These are phyloP conservation scores for Cryptococcus sp. DNA, from an alignment of 1,284 basidiomycete genomes.

Conservation along the genomic window DNA sequence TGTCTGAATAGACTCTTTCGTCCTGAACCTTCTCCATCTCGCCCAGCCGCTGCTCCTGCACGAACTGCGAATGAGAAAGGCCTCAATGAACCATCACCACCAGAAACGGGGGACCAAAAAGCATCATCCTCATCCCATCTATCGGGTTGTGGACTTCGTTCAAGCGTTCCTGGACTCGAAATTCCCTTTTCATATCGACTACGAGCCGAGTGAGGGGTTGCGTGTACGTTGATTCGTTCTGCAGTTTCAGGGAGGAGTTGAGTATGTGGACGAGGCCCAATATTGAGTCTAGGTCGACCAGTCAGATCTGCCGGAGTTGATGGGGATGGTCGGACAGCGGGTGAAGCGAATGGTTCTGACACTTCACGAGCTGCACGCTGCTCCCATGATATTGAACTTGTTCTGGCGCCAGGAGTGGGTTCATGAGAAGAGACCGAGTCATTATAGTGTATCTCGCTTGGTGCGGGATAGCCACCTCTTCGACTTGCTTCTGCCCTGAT, in stretches of 20 bases:
- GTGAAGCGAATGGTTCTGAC: slow-evolving; percentile 9
- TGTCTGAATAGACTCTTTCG: slow-evolving; percentile 52
- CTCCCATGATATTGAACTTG: slow-evolving; percentile 13
- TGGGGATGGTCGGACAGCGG: background rate
- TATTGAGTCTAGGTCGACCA: slow-evolving; percentile 1
- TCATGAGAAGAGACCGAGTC: slow-evolving; percentile 25
- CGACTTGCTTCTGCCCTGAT: slow-evolving; percentile 34
- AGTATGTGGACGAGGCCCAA: slow-evolving; percentile 26
- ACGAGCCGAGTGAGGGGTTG: background rate
- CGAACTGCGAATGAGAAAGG: slow-evolving; percentile 48
- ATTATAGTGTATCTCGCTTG: slow-evolving; percentile 25
- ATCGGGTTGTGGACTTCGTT: slow-evolving; percentile 11
- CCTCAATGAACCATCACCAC: slow-evolving; percentile 25
- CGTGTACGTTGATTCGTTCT: background rate
- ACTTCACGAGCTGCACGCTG: background rate
- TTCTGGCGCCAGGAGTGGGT: slow-evolving; percentile 6
- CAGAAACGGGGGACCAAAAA: slow-evolving; percentile 32
- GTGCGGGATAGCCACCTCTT: slow-evolving; percentile 33
- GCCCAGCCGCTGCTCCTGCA: slow-evolving; percentile 30
- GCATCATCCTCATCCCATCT: slow-evolving; percentile 25
- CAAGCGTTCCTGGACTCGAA: slow-evolving; percentile 22
- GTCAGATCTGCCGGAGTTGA: slow-evolving; percentile 9
- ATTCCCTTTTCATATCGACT: slow-evolving; percentile 44
- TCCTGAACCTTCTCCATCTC: slow-evolving; percentile 22
- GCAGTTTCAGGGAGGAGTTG: slow-evolving; percentile 31